Evolutionary conservation across 495 filamentous ascomycete genomes (phyloP), one percentile per base, ranked within the genome.

Genomic region (Xylaria intraflava): DNA sequence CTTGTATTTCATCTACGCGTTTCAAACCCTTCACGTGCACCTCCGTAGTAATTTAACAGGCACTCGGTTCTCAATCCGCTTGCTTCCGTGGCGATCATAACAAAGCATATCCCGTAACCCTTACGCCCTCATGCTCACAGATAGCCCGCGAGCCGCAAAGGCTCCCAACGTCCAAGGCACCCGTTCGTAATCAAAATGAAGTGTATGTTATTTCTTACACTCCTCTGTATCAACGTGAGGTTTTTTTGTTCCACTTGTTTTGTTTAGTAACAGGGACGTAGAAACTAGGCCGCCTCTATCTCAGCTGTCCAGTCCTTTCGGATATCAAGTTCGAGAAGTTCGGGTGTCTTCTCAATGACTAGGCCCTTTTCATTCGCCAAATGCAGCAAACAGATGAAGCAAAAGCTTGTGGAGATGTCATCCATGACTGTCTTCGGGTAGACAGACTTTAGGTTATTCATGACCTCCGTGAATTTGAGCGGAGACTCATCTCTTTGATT

Each of bases 331-430:
- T 85, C 82, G 16, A 73, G 70, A 59, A 85, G 63, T 46, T 70
- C 75, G 16, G 75, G 71, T 30, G 77, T 78, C 62, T 82, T 81
- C 57, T 78, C 72, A 46, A 85, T 82, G 11, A 86, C 76, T 48
- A 99, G 77, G 5, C 94, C 94, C 72, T 96, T 94, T 69, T 99
- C 94, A 70, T 99, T 99, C 45, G 94, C 94, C 61, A 99, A 61
- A 72, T 99, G 94, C 46, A 99, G 76, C 48, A 97, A 68, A 62
- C 90, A 96, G 64, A 99, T 99, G 71, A 99, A 99, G 63, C 94
- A 95, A 66, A 85, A 99, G 45, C 85, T 90, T 1, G 94, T 99
- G 33, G 90, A 95, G 65, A 99, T 99, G 70, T 99, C 94, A 33
- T 83, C 83, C 78, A 99, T 86, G 24, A 79, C 78, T 52, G 86